Evolutionary conservation across 2,329 filamentous ascomycete genomes (phyloP).

Genomic region (Penicillium crustosum): DNA sequence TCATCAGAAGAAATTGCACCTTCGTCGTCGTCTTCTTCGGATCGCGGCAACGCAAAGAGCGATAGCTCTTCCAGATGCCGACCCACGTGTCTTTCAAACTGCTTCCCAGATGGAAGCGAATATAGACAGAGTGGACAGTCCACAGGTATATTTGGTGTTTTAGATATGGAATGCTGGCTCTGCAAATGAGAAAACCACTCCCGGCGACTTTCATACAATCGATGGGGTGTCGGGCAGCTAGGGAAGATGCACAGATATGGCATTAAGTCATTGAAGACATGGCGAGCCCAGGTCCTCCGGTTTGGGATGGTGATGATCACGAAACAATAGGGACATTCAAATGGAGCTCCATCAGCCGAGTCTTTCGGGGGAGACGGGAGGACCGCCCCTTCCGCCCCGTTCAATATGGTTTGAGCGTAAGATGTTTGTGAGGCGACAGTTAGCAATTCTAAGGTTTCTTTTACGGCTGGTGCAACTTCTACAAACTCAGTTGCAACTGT

Average conservation of each 20-base stretch:
- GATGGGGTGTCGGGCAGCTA: slow-evolving; percentile 26
- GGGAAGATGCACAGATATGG: slow-evolving; percentile 40
- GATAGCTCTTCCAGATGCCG: not conserved
- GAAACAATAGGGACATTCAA: slow-evolving; percentile 47
- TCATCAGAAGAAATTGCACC: not conserved
- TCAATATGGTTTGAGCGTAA: not conserved
- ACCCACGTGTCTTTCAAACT: not conserved
- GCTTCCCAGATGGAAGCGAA: not conserved
- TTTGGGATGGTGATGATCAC: slow-evolving; percentile 33
- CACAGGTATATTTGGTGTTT: not conserved
- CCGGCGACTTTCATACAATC: slow-evolving; percentile 21
- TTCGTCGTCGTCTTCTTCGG: not conserved
- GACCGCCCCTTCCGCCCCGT: slow-evolving; percentile 10
- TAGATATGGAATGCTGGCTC: not conserved
- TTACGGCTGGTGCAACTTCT: not conserved
- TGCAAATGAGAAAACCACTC: slow-evolving; percentile 13
- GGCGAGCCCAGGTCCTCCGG: slow-evolving; percentile 37
- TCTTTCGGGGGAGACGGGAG: slow-evolving; percentile 29
- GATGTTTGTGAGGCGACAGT: not conserved
- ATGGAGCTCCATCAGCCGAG: slow-evolving; percentile 23
- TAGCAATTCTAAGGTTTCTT: not conserved
- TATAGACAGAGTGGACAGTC: not conserved
- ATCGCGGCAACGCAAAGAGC: not conserved
- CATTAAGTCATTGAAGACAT: slow-evolving; percentile 42
- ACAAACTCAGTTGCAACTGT: not conserved